Percentiles rank a stretch among this genome's conserved stretches.
Conservation (phyloP, 179 eudicot species). For the Silene noctiflora region DNA sequence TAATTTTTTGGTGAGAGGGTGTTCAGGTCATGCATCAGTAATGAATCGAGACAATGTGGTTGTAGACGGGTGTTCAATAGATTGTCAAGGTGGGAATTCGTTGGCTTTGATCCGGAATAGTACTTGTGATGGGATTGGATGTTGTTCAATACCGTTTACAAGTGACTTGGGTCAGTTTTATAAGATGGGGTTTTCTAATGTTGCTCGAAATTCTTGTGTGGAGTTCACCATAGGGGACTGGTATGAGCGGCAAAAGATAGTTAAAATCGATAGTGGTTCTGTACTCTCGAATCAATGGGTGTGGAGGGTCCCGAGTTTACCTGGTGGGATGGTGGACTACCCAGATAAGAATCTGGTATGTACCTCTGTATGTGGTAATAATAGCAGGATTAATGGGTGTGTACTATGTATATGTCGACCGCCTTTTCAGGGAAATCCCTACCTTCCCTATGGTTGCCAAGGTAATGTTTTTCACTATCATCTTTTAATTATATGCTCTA, state of each 20-base stretch:
- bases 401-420: constrained; percentile 31
- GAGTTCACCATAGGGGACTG: constrained; percentile 12
- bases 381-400: constrained; percentile 20
- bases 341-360: constrained; percentile 12
- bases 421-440: constrained; percentile 25
- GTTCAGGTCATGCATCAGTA: constrained; percentile 17
- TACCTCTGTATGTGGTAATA: constrained; percentile 14
- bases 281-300: constrained; percentile 13
- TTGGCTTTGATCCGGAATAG: not conserved
- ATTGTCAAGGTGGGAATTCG: not conserved
- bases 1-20: constrained; percentile 11
- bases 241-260: constrained; percentile 13
- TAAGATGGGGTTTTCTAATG: constrained; percentile 18
- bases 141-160: constrained; percentile 20
- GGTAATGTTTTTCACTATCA: not conserved
- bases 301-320: constrained; percentile 19
- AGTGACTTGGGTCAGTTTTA: constrained; percentile 16
- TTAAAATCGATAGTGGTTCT: not conserved
- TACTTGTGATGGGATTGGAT: constrained; percentile 24
- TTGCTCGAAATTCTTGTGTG: constrained; percentile 14
- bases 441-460: constrained; percentile 25
- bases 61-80: constrained; percentile 11
- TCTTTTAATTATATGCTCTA: not conserved
- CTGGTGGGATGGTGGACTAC: constrained; percentile 10
- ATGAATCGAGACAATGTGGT: constrained; percentile 9